Evolutionary conservation across 2,329 filamentous ascomycete genomes (phyloP).

Genomic region (Neonectria hederae): DNA sequence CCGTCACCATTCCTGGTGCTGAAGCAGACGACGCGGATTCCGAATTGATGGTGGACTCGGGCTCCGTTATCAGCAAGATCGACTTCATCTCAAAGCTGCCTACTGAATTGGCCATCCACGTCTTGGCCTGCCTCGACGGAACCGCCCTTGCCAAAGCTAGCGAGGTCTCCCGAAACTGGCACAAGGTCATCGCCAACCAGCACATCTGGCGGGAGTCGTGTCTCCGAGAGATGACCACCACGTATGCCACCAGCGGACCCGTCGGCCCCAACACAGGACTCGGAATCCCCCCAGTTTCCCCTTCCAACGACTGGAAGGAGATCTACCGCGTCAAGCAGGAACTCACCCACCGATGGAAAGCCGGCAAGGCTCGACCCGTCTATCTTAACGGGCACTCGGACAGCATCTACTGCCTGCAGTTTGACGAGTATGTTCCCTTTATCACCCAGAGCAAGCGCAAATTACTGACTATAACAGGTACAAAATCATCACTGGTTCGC

Average conservation of each 20-base stretch:
- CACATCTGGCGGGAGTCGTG: slow-evolving; percentile 73
- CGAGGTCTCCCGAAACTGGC: slow-evolving; percentile 63
- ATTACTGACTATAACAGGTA: slow-evolving; percentile 63
- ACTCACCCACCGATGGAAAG: slow-evolving; percentile 82
- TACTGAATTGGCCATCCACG: slow-evolving; percentile 66
- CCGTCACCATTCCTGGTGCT: slow-evolving; percentile 56
- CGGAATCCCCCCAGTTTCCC: slow-evolving; percentile 64
- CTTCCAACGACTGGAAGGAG: slow-evolving; percentile 82
- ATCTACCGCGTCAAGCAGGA: slow-evolving; percentile 82
- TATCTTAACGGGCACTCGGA: slow-evolving; percentile 95
- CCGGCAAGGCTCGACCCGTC: slow-evolving; percentile 79
- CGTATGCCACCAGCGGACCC: slow-evolving; percentile 66
- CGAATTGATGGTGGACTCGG: slow-evolving; percentile 45
- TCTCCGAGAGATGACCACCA: slow-evolving; percentile 66
- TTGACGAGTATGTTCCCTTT: slow-evolving; percentile 80
- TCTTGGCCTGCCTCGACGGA: slow-evolving; percentile 66
- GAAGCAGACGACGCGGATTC: slow-evolving; percentile 49
- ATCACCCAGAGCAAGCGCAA: neutral
- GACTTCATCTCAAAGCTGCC: slow-evolving; percentile 68
- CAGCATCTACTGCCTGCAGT: slow-evolving; percentile 97
- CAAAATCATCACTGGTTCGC: slow-evolving; percentile 96
- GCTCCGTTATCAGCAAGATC: slow-evolving; percentile 59
- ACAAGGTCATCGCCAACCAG: slow-evolving; percentile 57
- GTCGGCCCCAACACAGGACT: slow-evolving; percentile 63
- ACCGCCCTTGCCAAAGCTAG: slow-evolving; percentile 59